Evolutionary conservation across 306 rosid genomes (phyloP), one percentile per base, ranked within the genome.

Genomic region (Dalbergia cultrata): DNA sequence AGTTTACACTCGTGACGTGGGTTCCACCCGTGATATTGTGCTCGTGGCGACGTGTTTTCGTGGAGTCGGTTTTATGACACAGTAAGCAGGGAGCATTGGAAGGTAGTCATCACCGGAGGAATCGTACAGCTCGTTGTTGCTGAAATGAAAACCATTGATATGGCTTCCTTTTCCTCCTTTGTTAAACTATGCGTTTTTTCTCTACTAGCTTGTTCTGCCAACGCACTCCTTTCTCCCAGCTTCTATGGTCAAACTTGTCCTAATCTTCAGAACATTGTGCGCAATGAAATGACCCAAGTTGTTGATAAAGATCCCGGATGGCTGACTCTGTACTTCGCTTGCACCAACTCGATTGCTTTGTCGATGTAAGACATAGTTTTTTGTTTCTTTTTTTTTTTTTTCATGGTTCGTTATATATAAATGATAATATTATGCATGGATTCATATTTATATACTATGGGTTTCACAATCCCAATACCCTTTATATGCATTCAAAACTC

Each of bases 341-440:
- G 86, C 88, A 91, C 90, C 91, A 92, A 89, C 98, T 91, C 49
- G 97, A 95, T 53, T 92, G 95, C 86, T 92, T 95, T 6, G 97
- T 92, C 0, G 86, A 92, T 64, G 98, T 91, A 70, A 53, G 74
- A 5, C 31, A 26, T 26, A 26, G 31, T 26, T 26, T 26, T 26
- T 26, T 26, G 0, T 21, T 21, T 1, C 22, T 21, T 21, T 26
- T 2, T 26, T 26, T 26, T 26, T 26, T 26, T 26, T 26, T 26
- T 26, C 31, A 26, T 26, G 31, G 31, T 26, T 26, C 31, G 31
- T 26, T 26, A 26, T 26, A 26, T n/a, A 10, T 26, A 59, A 2
- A 12, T 12, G 4, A 54, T 18, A 17, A n/a, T 13, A 26, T 26
- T 26, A 26, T 26, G 31, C 31, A 26, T 26, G 31, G 31, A 26